Evolutionary conservation across 2,329 filamentous ascomycete genomes (phyloP).

Genomic region (Beauveria sp.): DNA sequence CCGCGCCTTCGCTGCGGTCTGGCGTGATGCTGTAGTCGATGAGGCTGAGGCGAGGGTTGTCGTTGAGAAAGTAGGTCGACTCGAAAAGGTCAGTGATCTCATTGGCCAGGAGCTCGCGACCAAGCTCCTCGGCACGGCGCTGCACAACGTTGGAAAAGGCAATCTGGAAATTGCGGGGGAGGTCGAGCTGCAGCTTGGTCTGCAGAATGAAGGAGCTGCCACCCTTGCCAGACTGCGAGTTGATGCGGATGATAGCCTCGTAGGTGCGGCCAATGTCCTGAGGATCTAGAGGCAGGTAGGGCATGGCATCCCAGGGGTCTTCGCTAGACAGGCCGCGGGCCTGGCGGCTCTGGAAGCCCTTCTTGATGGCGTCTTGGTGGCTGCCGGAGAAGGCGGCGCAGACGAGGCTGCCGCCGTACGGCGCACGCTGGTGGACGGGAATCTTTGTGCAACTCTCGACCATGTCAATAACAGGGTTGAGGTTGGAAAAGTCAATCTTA

Average conservation of each 20-base stretch:
- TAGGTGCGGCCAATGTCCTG: constrained; percentile 94
- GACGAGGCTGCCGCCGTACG: constrained; percentile 87
- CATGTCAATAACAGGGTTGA: constrained; percentile 75
- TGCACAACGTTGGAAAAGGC: constrained; percentile 88
- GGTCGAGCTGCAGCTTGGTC: constrained; percentile 79
- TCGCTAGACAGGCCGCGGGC: constrained; percentile 50
- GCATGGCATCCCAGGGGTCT: constrained; percentile 66
- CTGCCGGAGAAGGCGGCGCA: constrained; percentile 86
- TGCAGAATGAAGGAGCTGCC: constrained; percentile 92
- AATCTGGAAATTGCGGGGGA: constrained; percentile 85
- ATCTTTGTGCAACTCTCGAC: constrained; percentile 95
- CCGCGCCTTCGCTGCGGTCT: constrained; percentile 65
- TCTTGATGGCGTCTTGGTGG: constrained; percentile 95
- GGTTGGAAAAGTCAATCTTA: constrained; percentile 84
- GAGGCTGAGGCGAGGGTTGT: constrained; percentile 76
- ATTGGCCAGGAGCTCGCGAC: constrained; percentile 72
- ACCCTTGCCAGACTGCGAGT: constrained; percentile 92
- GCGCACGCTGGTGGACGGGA: constrained; percentile 79
- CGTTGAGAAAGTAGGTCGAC: constrained; percentile 74
- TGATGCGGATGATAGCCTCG: constrained; percentile 95
- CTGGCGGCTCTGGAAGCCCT: constrained; percentile 71
- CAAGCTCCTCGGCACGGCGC: constrained; percentile 67
- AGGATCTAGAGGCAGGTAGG: constrained; percentile 89
- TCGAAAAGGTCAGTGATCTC: constrained; percentile 90
- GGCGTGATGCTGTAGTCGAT: constrained; percentile 87